Percentiles rank a stretch among this genome's conserved stretches.
phyloP scores from a whole-genome alignment of 208 protist species.

The Angomonas ambiguus region DNA sequence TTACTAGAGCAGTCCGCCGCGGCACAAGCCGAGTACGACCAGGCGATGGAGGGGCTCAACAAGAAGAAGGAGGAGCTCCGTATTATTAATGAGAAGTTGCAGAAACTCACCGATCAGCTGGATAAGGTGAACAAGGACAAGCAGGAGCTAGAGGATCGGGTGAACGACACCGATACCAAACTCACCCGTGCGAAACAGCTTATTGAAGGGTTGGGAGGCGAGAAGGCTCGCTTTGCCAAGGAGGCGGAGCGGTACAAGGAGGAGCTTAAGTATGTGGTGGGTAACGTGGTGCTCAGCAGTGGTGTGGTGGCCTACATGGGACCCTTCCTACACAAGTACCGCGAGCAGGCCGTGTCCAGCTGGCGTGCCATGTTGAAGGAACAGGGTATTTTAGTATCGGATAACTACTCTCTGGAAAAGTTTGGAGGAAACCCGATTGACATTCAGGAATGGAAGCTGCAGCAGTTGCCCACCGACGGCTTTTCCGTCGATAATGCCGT shows the following conservation, averaged over 20 bases:
- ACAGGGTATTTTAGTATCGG: slow-evolving; percentile 69
- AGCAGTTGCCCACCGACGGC: slow-evolving; percentile 88
- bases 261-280: slow-evolving; percentile 83
- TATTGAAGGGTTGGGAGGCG: slow-evolving; percentile 92
- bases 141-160: slow-evolving; percentile 88
- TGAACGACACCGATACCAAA: slow-evolving; percentile 92
- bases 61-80: slow-evolving; percentile 91
- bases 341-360: slow-evolving; percentile 49
- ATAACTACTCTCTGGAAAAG: slow-evolving; percentile 78
- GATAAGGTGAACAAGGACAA: slow-evolving; percentile 87
- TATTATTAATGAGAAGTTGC: slow-evolving; percentile 88
- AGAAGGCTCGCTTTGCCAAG: slow-evolving; percentile 91
- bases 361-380: slow-evolving; percentile 80
- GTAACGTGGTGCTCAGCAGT: slow-evolving; percentile 93
- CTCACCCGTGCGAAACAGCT: slow-evolving; percentile 93
- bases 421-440: slow-evolving; percentile 89
- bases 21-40: slow-evolving; percentile 83
- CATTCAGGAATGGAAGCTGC: slow-evolving; percentile 92
- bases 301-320: slow-evolving; percentile 96
- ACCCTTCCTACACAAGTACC: slow-evolving; percentile 93
- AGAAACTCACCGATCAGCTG: slow-evolving; percentile 73
- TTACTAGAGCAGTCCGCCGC: slow-evolving; percentile 83
- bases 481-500: slow-evolving; percentile 95
- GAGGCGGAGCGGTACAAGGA: slow-evolving; percentile 78
- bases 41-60: slow-evolving; percentile 83